Evolutionary conservation across 139 green algal species (phyloP), one percentile per base, ranked within the genome.

Genomic region (Deuterostichococcus epilithicus): DNA sequence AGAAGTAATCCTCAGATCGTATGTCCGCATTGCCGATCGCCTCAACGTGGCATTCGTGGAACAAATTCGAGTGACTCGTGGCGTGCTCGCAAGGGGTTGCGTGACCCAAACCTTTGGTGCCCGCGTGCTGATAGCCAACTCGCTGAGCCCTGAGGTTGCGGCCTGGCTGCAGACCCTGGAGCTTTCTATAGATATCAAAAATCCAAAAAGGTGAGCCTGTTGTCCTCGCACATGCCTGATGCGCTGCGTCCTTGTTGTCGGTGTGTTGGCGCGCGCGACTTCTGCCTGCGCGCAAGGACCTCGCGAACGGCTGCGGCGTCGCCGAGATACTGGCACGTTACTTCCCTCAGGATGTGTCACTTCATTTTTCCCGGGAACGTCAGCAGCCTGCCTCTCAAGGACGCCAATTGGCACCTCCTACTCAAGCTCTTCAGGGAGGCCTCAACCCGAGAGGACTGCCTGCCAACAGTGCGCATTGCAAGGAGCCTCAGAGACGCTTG

Each of bases 341-440:
- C 77, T 92, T 88, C 75, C 90, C 90, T 23, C 42, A 70, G 1
- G 90, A 94, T 33, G 63, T 94, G 13, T 80, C 87, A 70, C 89
- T 93, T 84, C 90, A 94, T 63, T 88, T 81, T 0, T 92, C 91
- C n/a, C 76, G 87, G 90, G 39, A 92, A 92, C 45, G 88, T 90
- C 0, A 83, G 78, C 63, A 90, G 85, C 81, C 85, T 83, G 35
- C 74, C 91, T 45, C 80, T 87, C 2, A 94, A 94, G 45, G 85
- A 84, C 63, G 69, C 78, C 10, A 92, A 94, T 73, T 94, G 90
- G 90, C 42, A 77, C 2, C 66, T 94, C 1, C 66, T 94, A 59
- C 74, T 86, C 13, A 90, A 88, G 85, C 70, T 93, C 0, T 90
- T 92, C 67, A 94, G 90, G 80, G 90, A 88, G 33, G 30, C 18